Conservation (phyloP, 1,284 basidiomycete species). For the Schizophyllum amplum region DNA sequence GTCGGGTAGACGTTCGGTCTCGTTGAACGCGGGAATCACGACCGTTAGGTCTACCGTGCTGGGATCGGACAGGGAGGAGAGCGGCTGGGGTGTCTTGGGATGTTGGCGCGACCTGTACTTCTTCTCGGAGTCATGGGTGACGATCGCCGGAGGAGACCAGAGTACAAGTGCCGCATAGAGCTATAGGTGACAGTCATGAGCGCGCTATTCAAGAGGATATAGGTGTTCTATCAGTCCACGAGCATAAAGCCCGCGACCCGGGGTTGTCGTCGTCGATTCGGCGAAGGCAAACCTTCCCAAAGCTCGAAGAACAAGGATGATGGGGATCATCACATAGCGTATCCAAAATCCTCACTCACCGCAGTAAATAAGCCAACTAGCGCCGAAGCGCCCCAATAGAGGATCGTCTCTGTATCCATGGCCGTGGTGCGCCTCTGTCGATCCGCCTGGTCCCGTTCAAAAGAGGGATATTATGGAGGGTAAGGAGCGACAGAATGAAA, state of each 20-base stretch:
- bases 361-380: constrained; percentile 12
- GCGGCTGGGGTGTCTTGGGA: constrained; percentile 37
- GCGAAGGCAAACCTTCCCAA: constrained; percentile 52
- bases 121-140: constrained; percentile 57
- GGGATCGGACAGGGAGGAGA: constrained; percentile 46
- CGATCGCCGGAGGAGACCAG: constrained; percentile 60
- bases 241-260: constrained; percentile 36
- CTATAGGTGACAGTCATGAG: constrained; percentile 29
- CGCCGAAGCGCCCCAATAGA: constrained; percentile 27
- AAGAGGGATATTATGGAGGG: background rate
- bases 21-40: constrained; percentile 89
- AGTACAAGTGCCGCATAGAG: constrained; percentile 54
- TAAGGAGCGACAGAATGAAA: background rate
- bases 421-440: background rate
- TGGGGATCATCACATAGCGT: constrained; percentile 52
- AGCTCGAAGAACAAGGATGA: constrained; percentile 91
- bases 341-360: constrained; percentile 16
- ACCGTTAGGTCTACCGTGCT: constrained; percentile 64
- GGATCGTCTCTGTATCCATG: constrained; percentile 29
- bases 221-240: constrained; percentile 27
- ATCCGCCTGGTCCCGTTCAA: background rate
- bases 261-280: constrained; percentile 52
- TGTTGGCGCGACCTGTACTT: constrained; percentile 49
- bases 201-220: constrained; percentile 4
- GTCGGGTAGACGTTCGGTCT: constrained; percentile 65